Percentiles rank a stretch among this genome's conserved stretches.
Evolutionary conservation across 352 stramenopile genomes (phyloP).

Genomic region (Phytophthora foliorum): DNA sequence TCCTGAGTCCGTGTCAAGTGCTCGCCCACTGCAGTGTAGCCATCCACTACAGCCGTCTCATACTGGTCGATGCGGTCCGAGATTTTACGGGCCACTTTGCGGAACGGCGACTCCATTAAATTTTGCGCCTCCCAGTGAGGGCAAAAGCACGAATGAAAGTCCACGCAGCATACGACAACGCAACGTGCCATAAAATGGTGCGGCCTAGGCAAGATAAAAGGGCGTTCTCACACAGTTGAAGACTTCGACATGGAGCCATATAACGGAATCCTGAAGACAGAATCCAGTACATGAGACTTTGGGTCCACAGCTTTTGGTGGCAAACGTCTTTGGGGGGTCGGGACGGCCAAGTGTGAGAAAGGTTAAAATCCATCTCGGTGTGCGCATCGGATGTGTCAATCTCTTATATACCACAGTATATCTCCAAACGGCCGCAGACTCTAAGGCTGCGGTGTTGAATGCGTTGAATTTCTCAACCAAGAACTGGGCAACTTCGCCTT

Average conservation of each 20-base stretch:
- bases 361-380: too few species aligned
- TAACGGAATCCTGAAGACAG: neutral
- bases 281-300: neutral
- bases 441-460: too few species aligned
- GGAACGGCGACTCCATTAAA: conserved; percentile 24
- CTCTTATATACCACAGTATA: too few species aligned
- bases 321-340: too few species aligned
- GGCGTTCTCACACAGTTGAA: neutral
- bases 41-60: conserved; percentile 21
- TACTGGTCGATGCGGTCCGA: conserved; percentile 31
- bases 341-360: too few species aligned
- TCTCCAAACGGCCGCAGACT: too few species aligned
- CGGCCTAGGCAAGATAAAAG: neutral
- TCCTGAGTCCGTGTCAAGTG: conserved; percentile 17
- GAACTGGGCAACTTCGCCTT: too few species aligned
- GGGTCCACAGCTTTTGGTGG: neutral
- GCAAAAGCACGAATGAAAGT: conserved; percentile 24
- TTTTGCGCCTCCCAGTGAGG: too few species aligned
- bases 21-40: conserved; percentile 21
- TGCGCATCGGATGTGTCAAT: too few species aligned
- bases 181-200: conserved; percentile 25
- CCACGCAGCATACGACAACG: conserved; percentile 13
- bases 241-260: neutral
- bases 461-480: too few species aligned
- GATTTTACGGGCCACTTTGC: conserved; percentile 20